Conservation (phyloP, 768 basidiomycete species). For the Leucosporidium scottii region DNA sequence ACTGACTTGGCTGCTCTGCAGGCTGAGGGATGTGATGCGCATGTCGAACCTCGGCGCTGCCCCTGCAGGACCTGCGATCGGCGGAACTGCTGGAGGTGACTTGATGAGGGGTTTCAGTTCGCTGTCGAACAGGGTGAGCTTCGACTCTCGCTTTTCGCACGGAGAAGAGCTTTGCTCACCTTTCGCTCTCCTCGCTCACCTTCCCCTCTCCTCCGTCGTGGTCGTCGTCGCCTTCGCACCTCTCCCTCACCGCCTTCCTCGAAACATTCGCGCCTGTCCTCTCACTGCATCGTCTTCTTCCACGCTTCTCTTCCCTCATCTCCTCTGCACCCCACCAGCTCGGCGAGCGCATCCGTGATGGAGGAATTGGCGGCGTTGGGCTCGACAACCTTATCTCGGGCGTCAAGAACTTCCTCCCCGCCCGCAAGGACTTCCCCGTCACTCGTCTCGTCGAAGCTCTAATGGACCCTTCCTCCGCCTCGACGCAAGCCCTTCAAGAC, state of each 20-base stretch:
- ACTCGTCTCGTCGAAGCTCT: conserved; percentile 90
- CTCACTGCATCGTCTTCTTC: neutral
- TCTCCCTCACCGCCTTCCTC: neutral
- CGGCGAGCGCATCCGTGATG: conserved; percentile 85
- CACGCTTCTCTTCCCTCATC: neutral
- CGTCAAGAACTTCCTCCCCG: conserved; percentile 94
- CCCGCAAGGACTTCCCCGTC: conserved; percentile 83
- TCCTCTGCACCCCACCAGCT: conserved; percentile 50
- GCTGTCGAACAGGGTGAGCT: conserved; percentile 71
- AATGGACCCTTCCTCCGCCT: conserved; percentile 92
- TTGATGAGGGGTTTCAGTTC: conserved; percentile 90
- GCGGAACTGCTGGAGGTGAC: conserved; percentile 59
- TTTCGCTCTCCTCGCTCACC: too few relatives aligned
- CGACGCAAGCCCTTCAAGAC: conserved; percentile 87
- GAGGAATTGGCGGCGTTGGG: conserved; percentile 54
- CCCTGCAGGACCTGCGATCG: conserved; percentile 43
- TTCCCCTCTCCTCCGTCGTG: neutral
- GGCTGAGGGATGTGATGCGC: conserved; percentile 79
- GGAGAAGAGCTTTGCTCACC: too few relatives aligned
- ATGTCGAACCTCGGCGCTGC: conserved; percentile 72
- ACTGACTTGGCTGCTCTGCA: conserved; percentile 15
- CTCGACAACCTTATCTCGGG: conserved; percentile 94
- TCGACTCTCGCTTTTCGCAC: too few relatives aligned
- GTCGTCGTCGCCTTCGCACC: neutral
- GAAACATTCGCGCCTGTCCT: too few relatives aligned